A percentile compares a stretch with the other conserved stretches of the same genome.
Conservation (phyloP, 176 grass and related monocot genomes). For the Oryza rufipogon region DNA sequence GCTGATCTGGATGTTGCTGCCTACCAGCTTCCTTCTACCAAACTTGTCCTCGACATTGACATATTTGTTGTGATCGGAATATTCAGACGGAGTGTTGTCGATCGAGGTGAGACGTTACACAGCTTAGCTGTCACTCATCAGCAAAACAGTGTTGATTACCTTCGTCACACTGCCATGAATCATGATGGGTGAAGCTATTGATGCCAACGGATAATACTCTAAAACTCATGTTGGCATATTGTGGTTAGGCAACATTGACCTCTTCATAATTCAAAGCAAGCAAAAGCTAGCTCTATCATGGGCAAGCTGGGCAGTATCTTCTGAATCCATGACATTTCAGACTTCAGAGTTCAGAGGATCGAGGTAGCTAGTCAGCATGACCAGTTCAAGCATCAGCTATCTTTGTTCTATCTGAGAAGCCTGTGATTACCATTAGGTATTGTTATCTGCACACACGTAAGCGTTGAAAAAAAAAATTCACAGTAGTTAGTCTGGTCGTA, state of each 20-base stretch:
- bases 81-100: background rate
- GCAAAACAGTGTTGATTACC: background rate
- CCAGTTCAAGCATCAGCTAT: background rate
- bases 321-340: constrained; percentile 8
- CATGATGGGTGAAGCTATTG: background rate
- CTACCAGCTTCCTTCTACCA: background rate
- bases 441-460: background rate
- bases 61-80: background rate
- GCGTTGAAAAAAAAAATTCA: background rate
- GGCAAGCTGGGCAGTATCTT: background rate
- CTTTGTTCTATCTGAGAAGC: background rate
- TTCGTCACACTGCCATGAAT: background rate
- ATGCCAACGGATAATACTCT: background rate
- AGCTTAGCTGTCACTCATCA: background rate
- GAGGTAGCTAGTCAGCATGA: background rate
- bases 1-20: background rate
- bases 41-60: background rate
- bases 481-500: background rate
- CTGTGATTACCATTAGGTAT: background rate
- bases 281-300: background rate
- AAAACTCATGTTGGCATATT: background rate
- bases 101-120: background rate
- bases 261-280: background rate
- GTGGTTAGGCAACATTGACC: background rate
- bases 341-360: background rate